These are phyloP conservation scores for Penicillium sp. DNA, from an alignment of 2,329 filamentous ascomycete genomes.

Conservation along the genomic window DNA sequence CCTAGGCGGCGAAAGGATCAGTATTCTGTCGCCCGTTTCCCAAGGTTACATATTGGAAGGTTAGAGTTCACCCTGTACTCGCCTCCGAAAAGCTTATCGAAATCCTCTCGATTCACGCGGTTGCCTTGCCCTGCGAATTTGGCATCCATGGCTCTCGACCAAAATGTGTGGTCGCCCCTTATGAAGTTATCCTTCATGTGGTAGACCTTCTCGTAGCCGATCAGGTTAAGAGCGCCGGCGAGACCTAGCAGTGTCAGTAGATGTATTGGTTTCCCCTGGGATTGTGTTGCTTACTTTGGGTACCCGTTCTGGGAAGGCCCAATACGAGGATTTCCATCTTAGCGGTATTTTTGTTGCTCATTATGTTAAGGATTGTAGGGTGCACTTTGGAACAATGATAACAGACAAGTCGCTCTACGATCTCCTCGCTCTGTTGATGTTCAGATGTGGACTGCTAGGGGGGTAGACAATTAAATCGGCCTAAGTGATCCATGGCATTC, in stretches of 20 bases:
- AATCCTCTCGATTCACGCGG: not conserved
- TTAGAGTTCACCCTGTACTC: not conserved
- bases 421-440: not conserved
- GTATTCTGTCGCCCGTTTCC: not conserved
- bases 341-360: not conserved
- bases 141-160: not conserved
- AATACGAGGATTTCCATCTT: not conserved
- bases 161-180: not conserved
- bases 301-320: not conserved
- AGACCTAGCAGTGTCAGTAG: not conserved
- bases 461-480: too few relatives aligned
- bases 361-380: not conserved
- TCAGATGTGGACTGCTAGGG: not conserved
- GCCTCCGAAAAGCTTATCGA: not conserved
- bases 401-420: too few relatives aligned
- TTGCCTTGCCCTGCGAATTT: not conserved
- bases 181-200: not conserved
- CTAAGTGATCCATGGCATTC: not conserved
- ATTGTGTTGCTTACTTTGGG: not conserved
- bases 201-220: not conserved
- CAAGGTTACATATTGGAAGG: not conserved
- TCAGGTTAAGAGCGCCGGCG: not conserved
- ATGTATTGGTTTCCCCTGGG: not conserved
- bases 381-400: not conserved
- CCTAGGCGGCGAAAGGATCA: not conserved